A percentile compares a stretch with the other conserved stretches of the same genome.
phyloP scores from a whole-genome alignment of 805 yeast genomes.

The Sugiyamaella smithiae region DNA sequence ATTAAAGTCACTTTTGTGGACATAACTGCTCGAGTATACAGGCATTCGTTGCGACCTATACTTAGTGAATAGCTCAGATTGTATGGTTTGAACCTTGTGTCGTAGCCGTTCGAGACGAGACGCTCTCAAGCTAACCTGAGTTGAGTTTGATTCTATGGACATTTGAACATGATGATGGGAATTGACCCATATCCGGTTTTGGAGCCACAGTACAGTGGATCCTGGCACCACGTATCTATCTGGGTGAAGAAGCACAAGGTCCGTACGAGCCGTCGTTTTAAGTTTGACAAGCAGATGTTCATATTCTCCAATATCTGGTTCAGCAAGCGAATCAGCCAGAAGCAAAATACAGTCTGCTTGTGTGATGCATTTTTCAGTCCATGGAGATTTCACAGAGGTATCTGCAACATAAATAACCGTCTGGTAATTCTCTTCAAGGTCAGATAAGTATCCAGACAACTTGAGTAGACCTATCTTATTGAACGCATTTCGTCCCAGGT shows the following conservation, averaged over 20 bases:
- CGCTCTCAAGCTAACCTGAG: slow-evolving; percentile 13
- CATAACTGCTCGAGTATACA: slow-evolving; percentile 38
- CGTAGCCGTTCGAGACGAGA: slow-evolving; percentile 26
- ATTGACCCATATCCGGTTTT: slow-evolving; percentile 84
- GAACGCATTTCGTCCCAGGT: slow-evolving; percentile 89
- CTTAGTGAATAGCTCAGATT: slow-evolving; percentile 32
- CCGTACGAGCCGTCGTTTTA: slow-evolving; percentile 84
- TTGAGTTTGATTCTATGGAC: slow-evolving; percentile 26
- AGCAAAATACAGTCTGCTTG: slow-evolving; percentile 94
- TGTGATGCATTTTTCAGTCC: slow-evolving; percentile 90
- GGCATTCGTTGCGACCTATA: slow-evolving; percentile 28
- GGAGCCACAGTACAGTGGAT: slow-evolving; percentile 78
- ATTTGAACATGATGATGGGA: slow-evolving; percentile 91
- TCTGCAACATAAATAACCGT: slow-evolving; percentile 90
- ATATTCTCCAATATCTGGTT: slow-evolving; percentile 77
- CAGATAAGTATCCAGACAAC: slow-evolving; percentile 85
- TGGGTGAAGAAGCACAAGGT: slow-evolving; percentile 77
- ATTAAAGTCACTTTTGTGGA: slow-evolving; percentile 83
- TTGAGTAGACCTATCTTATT: slow-evolving; percentile 82
- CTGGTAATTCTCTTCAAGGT: slow-evolving; percentile 83
- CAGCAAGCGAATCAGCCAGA: slow-evolving; percentile 76
- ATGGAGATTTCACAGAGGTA: slow-evolving; percentile 71
- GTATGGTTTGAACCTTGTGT: slow-evolving; percentile 33
- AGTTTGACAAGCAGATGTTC: slow-evolving; percentile 72
- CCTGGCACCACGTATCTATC: slow-evolving; percentile 84